phyloP scores from a whole-genome alignment of 1,139 yeast genomes.

The Yamadazyma conglobata region DNA sequence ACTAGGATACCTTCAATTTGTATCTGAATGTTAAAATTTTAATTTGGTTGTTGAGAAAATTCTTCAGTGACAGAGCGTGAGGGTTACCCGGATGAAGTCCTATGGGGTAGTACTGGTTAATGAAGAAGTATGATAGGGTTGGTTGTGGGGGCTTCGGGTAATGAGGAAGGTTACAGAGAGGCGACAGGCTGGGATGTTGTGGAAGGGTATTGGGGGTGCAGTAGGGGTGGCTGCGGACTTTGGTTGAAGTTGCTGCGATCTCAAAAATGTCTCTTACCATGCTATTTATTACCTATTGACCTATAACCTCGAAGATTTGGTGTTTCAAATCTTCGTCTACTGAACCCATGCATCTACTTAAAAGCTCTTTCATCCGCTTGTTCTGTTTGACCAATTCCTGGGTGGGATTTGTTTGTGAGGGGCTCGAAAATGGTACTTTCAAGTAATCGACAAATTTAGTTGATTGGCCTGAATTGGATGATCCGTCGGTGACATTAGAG shows the following conservation, averaged over 20 bases:
- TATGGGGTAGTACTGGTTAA: no score
- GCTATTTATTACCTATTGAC: neutral
- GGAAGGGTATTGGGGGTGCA: no score
- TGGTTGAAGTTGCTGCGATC: no score
- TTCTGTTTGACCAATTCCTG: slow-evolving; percentile 8
- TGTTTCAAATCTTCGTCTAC: slow-evolving; percentile 12
- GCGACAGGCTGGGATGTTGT: no score
- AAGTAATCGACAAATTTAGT: slow-evolving; percentile 24
- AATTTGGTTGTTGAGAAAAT: slow-evolving; percentile 5
- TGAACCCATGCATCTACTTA: slow-evolving; percentile 10
- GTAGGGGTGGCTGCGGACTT: no score
- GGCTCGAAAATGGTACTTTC: slow-evolving; percentile 19
- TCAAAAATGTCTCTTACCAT: no score
- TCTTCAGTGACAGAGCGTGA: neutral
- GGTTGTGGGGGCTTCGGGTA: no score
- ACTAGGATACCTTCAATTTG: no score
- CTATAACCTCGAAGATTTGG: slow-evolving; percentile 11
- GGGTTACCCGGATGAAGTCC: slow-evolving; percentile 4
- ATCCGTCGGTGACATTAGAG: slow-evolving; percentile 20
- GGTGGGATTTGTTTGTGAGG: neutral
- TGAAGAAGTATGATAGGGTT: no score
- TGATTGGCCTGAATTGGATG: slow-evolving; percentile 12
- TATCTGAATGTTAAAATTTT: no score
- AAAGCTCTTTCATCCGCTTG: slow-evolving; percentile 10
- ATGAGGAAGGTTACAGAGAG: no score